phyloP scores from a whole-genome alignment of 2,329 filamentous ascomycete genomes.

The Akanthomyces dipterigenus region DNA sequence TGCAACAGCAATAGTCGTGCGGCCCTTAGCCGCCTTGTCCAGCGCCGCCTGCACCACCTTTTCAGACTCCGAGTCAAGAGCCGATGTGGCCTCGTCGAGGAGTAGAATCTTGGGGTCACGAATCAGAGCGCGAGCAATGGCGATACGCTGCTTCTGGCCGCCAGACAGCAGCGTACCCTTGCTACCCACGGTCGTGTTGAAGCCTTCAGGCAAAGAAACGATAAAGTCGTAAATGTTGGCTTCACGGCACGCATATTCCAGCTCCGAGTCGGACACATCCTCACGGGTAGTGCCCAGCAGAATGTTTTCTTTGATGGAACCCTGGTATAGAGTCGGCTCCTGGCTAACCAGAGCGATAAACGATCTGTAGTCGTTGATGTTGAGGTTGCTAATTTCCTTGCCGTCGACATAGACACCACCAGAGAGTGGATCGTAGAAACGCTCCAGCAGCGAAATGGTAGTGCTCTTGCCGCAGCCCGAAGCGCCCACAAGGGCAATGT shows the following conservation, averaged over 20 bases:
- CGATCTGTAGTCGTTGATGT: conserved; percentile 79
- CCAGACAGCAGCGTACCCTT: conserved; percentile 83
- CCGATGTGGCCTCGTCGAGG: conserved; percentile 74
- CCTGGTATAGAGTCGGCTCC: conserved; percentile 91
- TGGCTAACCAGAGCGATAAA: conserved; percentile 85
- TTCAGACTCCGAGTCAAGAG: conserved; percentile 70
- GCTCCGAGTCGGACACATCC: conserved; percentile 61
- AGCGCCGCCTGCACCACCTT: conserved; percentile 75
- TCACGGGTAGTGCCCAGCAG: conserved; percentile 65
- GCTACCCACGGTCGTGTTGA: conserved; percentile 77
- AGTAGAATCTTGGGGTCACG: conserved; percentile 85
- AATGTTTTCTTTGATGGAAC: conserved; percentile 85
- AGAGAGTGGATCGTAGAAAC: conserved; percentile 84
- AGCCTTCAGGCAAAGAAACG: conserved; percentile 75
- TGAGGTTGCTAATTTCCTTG: conserved; percentile 71
- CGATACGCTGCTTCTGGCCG: conserved; percentile 91
- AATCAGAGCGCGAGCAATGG: conserved; percentile 84
- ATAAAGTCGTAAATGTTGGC: conserved; percentile 94
- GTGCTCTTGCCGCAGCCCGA: conserved; percentile 93
- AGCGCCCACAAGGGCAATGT: conserved; percentile 85
- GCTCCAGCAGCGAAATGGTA: conserved; percentile 83
- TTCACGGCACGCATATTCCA: conserved; percentile 77
- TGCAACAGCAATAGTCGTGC: conserved; percentile 90
- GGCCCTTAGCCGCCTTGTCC: conserved; percentile 73
- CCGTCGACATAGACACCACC: conserved; percentile 79